These are phyloP conservation scores for Begonia fuchsioides DNA, from an alignment of 306 rosid genomes.

Conservation along the genomic window DNA sequence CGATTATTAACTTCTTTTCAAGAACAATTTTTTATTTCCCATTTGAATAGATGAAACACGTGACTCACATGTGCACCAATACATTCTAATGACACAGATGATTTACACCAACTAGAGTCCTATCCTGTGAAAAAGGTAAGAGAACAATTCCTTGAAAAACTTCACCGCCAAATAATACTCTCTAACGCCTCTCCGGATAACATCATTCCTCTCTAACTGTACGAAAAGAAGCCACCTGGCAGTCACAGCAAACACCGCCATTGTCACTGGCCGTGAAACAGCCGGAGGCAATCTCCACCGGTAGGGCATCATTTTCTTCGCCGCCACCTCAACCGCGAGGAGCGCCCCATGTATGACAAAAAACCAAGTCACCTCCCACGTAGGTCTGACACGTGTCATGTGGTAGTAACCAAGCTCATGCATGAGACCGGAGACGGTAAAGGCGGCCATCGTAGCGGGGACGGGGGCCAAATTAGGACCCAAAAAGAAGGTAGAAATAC, in stretches of 20 bases:
- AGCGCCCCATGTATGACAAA: conserved; percentile 45
- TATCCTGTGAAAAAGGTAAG: no score
- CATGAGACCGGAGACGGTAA: conserved; percentile 41
- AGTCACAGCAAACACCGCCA: conserved; percentile 28
- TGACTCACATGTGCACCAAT: no score
- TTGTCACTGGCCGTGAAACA: conserved; percentile 19
- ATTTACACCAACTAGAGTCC: no score
- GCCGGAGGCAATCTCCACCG: conserved; percentile 25
- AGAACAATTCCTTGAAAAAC: conserved; percentile 7
- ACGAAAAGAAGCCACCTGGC: conserved; percentile 52
- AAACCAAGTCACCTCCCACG: conserved; percentile 77
- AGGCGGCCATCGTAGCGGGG: conserved; percentile 17
- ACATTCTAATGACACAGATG: no score
- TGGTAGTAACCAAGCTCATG: conserved; percentile 54
- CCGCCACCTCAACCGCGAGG: conserved; percentile 31
- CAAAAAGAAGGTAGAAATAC: not conserved
- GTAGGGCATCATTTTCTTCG: conserved; percentile 17
- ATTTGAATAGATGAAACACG: no score
- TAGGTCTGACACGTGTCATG: conserved; percentile 39
- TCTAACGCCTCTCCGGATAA: conserved; percentile 11
- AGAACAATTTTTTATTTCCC: no score
- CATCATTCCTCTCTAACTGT: conserved; percentile 39
- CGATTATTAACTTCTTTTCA: no score
- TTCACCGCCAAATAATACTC: conserved; percentile 25
- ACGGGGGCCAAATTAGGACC: conserved; percentile 12